Percentiles rank a stretch among this genome's conserved stretches.
These are phyloP conservation scores for Termitomyces sp. DNA, from an alignment of 768 basidiomycete species.

Conservation along the genomic window DNA sequence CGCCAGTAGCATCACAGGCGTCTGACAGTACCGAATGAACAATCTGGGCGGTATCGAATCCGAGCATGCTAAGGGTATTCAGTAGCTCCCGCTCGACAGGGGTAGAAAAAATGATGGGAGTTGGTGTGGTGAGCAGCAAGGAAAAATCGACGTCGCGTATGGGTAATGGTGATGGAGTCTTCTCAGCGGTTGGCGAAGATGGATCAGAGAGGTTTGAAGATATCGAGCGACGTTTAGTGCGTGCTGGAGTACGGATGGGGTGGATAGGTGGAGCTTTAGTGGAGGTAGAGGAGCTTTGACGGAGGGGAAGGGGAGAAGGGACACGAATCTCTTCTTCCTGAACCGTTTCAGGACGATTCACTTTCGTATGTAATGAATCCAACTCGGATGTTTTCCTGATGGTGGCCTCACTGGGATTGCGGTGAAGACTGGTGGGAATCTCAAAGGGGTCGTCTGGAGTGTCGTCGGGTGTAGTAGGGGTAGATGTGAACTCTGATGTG, in stretches of 20 bases:
- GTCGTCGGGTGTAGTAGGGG: slow-evolving; percentile 60
- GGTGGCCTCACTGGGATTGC: slow-evolving; percentile 58
- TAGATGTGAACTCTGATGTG: slow-evolving; percentile 42
- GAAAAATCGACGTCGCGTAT: slow-evolving; percentile 58
- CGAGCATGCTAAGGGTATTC: slow-evolving; percentile 68
- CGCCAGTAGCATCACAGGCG: slow-evolving; percentile 90
- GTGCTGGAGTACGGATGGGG: slow-evolving; percentile 84
- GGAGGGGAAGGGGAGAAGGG: slow-evolving; percentile 26
- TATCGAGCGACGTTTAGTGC: slow-evolving; percentile 94
- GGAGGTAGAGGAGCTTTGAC: slow-evolving; percentile 26
- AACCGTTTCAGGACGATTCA: slow-evolving; percentile 44
- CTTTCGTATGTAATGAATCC: slow-evolving; percentile 35
- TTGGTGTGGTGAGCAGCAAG: slow-evolving; percentile 58
- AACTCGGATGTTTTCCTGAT: slow-evolving; percentile 47
- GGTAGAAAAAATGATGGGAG: slow-evolving; percentile 86
- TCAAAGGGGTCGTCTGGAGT: slow-evolving; percentile 43
- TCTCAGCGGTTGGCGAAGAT: slow-evolving; percentile 50
- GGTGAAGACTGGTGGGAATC: slow-evolving; percentile 36
- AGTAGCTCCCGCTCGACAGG: slow-evolving; percentile 78
- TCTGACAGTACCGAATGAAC: slow-evolving; percentile 90
- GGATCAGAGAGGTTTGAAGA: slow-evolving; percentile 81
- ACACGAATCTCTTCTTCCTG: slow-evolving; percentile 48
- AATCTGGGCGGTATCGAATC: slow-evolving; percentile 93
- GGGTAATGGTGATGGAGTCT: slow-evolving; percentile 34
- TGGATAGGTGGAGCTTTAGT: slow-evolving; percentile 53